Base-by-base conservation (phyloP, 768 basidiomycete species). In the button mushroom (Agaricus bisporus) region DNA sequence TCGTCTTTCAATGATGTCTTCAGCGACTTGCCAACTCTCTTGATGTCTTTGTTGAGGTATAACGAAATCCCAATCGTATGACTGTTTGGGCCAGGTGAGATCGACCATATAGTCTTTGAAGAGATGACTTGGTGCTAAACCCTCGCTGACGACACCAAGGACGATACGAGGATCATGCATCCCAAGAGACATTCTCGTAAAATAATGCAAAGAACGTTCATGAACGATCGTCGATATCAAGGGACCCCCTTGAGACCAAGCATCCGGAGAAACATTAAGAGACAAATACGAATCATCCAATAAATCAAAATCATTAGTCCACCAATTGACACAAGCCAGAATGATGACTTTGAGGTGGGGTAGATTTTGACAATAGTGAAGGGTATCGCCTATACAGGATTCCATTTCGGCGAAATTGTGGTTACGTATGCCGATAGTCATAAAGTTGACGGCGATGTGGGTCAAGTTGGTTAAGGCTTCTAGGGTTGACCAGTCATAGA, bases 1-100 rank as follows among this genome's bases (percentile, higher is more conserved):
- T 45, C 52, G 45, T 36, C 15, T 54, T 15, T 54, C 37, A 20
- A 54, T 54, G 32, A 54, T 54, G 15, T 39, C 38, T 17, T 54
- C 52, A 7, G 52, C 52, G 3, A 26, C 17, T 10, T 54, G 44
- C 52, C 52, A 54, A 14, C 45, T 47, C 17, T 54, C 52, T 14
- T 47, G 46, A 20, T 54, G 52, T 20, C 25, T 0, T n/a, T 41
- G 36, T 12, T 5, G 8, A 5, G 52, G 45, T 11, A 54, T 28
- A 3, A 44, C 28, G 8, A 54, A 54, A 38, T 54, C 52, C 52
- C 52, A 54, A 22, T 54, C 52, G 18, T 32, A 38, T 12, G 39
- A 38, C 32, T 54, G 39, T 17, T 47, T 41, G 9, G 52, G 52
- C 52, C 45, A 47, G 8, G 28, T 26, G 15, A 54, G 47, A 15